Percentiles rank a stretch among this genome's conserved stretches.
phyloP scores from a whole-genome alignment of 352 stramenopile genomes.

The Globisporangium mamillatum region DNA sequence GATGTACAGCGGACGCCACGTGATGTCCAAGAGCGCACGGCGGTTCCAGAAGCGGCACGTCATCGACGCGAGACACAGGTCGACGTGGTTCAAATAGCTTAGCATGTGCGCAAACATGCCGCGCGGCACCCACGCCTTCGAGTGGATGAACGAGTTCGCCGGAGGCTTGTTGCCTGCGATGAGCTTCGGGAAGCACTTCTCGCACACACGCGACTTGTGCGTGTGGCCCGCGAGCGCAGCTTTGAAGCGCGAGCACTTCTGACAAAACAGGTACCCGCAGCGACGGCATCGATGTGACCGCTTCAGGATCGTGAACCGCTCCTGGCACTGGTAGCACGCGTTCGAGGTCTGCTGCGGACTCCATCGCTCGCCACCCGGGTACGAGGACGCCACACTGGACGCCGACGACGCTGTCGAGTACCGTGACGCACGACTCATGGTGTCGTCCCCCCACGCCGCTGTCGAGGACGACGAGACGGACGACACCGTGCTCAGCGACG shows the following conservation, averaged over 20 bases:
- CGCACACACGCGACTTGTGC: slow-evolving; percentile 83
- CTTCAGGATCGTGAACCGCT: slow-evolving; percentile 81
- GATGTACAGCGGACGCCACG: slow-evolving; percentile 83
- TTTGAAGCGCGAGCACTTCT: slow-evolving; percentile 80
- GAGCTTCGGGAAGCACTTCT: slow-evolving; percentile 84
- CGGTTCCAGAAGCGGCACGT: slow-evolving; percentile 87
- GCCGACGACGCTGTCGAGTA: slow-evolving; percentile 56
- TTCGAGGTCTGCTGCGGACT: slow-evolving; percentile 69
- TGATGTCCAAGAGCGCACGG: slow-evolving; percentile 78
- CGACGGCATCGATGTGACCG: slow-evolving; percentile 77
- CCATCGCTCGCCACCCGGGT: slow-evolving; percentile 50
- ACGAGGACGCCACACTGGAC: slow-evolving; percentile 31
- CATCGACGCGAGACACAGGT: slow-evolving; percentile 82
- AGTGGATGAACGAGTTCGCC: slow-evolving; percentile 85
- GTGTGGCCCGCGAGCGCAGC: slow-evolving; percentile 73
- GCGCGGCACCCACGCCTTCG: slow-evolving; percentile 81
- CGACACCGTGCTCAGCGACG: slow-evolving; percentile 40
- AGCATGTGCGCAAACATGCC: slow-evolving; percentile 87
- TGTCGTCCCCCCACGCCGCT: slow-evolving; percentile 33
- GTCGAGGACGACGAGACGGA: slow-evolving; percentile 11
- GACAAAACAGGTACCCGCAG: slow-evolving; percentile 80
- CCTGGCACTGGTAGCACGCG: slow-evolving; percentile 69
- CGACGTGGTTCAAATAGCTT: slow-evolving; percentile 85
- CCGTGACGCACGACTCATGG: slow-evolving; percentile 48
- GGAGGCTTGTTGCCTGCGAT: slow-evolving; percentile 66